Evolutionary conservation across 441 rosid species (phyloP).

Genomic region (Populus hybrid): DNA sequence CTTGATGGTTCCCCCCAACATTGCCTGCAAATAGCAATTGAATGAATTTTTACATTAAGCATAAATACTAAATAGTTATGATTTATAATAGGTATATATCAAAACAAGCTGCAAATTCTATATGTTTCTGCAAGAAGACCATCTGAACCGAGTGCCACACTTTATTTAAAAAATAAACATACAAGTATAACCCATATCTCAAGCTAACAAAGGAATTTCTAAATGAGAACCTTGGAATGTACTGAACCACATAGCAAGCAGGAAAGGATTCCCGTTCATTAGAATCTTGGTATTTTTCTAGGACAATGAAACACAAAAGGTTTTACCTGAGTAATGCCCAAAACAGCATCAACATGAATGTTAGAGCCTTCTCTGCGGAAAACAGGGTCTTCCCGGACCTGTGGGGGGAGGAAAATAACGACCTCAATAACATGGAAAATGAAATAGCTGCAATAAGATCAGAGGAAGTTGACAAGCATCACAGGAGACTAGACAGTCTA

Average conservation of each 20-base stretch:
- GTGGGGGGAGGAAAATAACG: slow-evolving; percentile 1
- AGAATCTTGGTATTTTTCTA: background rate
- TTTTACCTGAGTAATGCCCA: slow-evolving; percentile 82
- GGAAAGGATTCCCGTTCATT: background rate
- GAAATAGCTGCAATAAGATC: background rate
- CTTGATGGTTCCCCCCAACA: slow-evolving; percentile 94
- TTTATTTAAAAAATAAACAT: background rate
- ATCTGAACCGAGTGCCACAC: background rate
- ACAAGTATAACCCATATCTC: background rate
- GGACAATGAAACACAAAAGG: background rate
- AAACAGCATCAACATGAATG: slow-evolving; percentile 83
- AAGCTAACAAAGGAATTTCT: background rate
- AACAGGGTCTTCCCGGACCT: slow-evolving; percentile 96
- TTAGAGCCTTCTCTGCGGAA: slow-evolving; percentile 94
- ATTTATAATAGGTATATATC: background rate
- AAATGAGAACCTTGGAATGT: background rate
- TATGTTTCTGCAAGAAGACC: background rate
- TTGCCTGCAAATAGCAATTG: slow-evolving; percentile 56
- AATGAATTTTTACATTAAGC: background rate
- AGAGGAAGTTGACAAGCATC: background rate
- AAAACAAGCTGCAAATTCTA: background rate
- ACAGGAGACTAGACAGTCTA: background rate
- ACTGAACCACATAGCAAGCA: slow-evolving; percentile 4
- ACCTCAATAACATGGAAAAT: background rate
- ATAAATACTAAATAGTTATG: background rate